Evolutionary conservation across 441 rosid species (phyloP), one percentile per base, ranked within the genome.

Genomic region (Pelargonium australe): DNA sequence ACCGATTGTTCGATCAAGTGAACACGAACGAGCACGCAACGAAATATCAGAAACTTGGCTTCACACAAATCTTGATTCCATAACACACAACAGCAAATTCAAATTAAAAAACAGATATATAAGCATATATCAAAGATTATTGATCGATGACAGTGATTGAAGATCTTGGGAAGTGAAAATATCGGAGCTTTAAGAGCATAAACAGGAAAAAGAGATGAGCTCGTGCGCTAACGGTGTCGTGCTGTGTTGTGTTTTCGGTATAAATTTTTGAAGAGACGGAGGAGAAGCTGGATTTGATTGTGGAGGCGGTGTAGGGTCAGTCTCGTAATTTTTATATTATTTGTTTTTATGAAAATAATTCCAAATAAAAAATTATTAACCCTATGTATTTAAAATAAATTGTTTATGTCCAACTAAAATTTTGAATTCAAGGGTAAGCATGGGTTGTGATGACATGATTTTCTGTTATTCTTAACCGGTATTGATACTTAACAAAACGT

Each of bases 211-310:
- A 17, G 25, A 55, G 61, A 51, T 1, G 58, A 51, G 61, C 61
- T 55, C 61, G 61, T 16, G 25, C 61, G 61, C 61, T 55, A 55
- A 55, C 43, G 43, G 43, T 55, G 19, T 55, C 7, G 61, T 16
- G 13, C 10, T 10, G 19, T 51, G 58, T 51, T 51, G 58, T 51
- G 53, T 47, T 40, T 40, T 40, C 9, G 43, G 43, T 40, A 40
- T 40, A 6, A 40, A 40, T 34, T 34, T 34, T 34, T 34, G 40
- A 34, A 34, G 40, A 34, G 40, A 34, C 7, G 40, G 40, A 40
- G 43, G 43, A 40, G 43, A 40, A 40, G 43, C 43, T 40, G 43
- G 43, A 40, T 40, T 40, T 7, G 43, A 40, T 40, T 40, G 43
- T 40, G 43, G 43, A 40, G 43, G 43, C 43, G 43, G 43, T 40